phyloP scores from a whole-genome alignment of 1,284 basidiomycete species.

The Coniferiporia sulphurascens region DNA sequence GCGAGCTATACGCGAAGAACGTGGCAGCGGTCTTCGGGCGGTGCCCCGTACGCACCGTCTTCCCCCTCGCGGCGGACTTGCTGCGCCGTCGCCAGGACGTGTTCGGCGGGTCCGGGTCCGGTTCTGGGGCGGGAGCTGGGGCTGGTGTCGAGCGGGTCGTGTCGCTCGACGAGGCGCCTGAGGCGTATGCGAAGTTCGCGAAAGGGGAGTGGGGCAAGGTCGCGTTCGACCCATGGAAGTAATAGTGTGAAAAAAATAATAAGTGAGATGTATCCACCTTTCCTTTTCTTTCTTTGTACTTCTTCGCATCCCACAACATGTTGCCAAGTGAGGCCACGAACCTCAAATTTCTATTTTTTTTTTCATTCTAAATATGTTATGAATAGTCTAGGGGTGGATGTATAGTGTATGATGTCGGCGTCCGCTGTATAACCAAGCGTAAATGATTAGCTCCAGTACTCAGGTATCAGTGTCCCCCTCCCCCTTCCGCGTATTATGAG shows the following conservation, averaged over 20 bases:
- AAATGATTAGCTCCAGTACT: too few species aligned
- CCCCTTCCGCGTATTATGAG: too few species aligned
- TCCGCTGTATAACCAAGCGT: too few species aligned
- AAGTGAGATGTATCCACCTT: not conserved
- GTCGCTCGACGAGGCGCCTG: slow-evolving; percentile 47
- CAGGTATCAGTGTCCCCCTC: too few species aligned
- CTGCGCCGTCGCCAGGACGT: slow-evolving; percentile 66
- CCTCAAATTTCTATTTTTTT: too few species aligned
- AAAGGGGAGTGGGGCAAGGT: slow-evolving; percentile 68
- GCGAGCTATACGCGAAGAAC: slow-evolving; percentile 78
- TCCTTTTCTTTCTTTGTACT: not conserved
- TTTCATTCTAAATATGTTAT: too few species aligned
- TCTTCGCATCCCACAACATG: too few species aligned
- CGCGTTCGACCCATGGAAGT: slow-evolving; percentile 64
- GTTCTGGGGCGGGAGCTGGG: not conserved
- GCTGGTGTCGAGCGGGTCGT: slow-evolving; percentile 65
- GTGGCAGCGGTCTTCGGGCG: slow-evolving; percentile 79
- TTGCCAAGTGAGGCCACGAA: too few species aligned
- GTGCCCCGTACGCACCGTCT: slow-evolving; percentile 80
- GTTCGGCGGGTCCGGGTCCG: slow-evolving; percentile 34
- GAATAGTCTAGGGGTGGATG: too few species aligned
- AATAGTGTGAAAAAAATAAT: not conserved
- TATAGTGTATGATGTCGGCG: too few species aligned
- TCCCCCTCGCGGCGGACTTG: slow-evolving; percentile 68
- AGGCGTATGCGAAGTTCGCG: slow-evolving; percentile 62